These are phyloP conservation scores for Yamadazyma aaseri DNA, from an alignment of 1,139 yeast genomes.

Conservation along the genomic window DNA sequence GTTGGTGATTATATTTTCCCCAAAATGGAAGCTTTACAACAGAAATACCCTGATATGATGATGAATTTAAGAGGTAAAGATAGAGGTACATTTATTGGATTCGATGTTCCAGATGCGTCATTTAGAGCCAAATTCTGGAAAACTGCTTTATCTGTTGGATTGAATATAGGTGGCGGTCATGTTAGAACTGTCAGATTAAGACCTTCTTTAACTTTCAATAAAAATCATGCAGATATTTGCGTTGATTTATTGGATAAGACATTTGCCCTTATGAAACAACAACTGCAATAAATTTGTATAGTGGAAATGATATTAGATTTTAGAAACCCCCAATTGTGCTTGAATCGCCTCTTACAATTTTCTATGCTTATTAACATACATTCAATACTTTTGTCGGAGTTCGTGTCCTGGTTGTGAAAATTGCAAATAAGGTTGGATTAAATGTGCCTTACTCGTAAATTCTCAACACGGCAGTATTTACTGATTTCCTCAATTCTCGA, in stretches of 20 bases:
- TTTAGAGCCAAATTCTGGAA: slow-evolving; percentile 58
- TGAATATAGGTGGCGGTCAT: slow-evolving; percentile 79
- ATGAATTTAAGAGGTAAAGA: slow-evolving; percentile 65
- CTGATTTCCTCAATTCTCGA: too few relatives aligned
- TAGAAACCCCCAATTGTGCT: not conserved
- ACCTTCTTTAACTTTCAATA: slow-evolving; percentile 69
- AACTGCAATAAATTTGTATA: not conserved
- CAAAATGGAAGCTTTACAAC: slow-evolving; percentile 49
- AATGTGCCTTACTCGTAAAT: too few relatives aligned
- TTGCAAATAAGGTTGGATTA: too few relatives aligned
- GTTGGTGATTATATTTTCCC: slow-evolving; percentile 63
- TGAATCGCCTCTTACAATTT: too few relatives aligned
- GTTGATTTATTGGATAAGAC: slow-evolving; percentile 37
- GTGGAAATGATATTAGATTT: not conserved
- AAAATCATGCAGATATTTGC: slow-evolving; percentile 68
- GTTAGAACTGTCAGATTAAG: slow-evolving; percentile 68
- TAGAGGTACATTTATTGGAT: slow-evolving; percentile 74
- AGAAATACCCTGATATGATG: slow-evolving; percentile 49
- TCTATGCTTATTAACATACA: too few relatives aligned
- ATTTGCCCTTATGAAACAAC: slow-evolving; percentile 2
- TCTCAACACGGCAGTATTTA: too few relatives aligned
- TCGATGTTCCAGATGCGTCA: slow-evolving; percentile 55
- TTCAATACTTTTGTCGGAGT: too few relatives aligned
- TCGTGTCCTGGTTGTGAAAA: too few relatives aligned
- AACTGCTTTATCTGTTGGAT: slow-evolving; percentile 57